Evolutionary conservation across 441 rosid genomes (phyloP).

Genomic region (Metrosideros polymorpha): DNA sequence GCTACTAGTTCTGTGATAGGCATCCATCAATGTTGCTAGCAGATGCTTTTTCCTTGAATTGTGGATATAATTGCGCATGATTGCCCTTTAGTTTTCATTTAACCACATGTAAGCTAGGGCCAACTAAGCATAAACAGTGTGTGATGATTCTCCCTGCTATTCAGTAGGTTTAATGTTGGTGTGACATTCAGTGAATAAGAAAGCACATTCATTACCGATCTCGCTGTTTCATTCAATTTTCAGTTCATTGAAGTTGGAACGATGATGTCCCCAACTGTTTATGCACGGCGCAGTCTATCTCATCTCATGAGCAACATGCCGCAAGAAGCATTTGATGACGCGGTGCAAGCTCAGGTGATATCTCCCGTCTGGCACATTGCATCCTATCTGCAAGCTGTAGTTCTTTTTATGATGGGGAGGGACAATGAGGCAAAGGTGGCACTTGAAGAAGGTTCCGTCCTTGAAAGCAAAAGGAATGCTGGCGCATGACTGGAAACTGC

Average conservation of each 20-base stretch:
- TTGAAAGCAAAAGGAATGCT: slow-evolving; percentile 43
- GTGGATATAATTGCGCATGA: background rate
- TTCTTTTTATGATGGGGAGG: slow-evolving; percentile 54
- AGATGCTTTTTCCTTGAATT: background rate
- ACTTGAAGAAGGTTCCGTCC: slow-evolving; percentile 58
- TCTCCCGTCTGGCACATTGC: slow-evolving; percentile 81
- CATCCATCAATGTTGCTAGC: background rate
- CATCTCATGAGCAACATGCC: slow-evolving; percentile 62
- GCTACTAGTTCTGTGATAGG: background rate
- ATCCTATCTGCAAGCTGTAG: slow-evolving; percentile 61
- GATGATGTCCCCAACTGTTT: slow-evolving; percentile 69
- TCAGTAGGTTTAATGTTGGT: background rate
- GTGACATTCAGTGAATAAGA: background rate
- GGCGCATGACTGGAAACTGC: slow-evolving; percentile 7
- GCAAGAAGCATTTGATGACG: slow-evolving; percentile 64
- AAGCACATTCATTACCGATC: background rate
- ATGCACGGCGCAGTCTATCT: slow-evolving; percentile 66
- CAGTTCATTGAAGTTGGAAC: slow-evolving; percentile 80
- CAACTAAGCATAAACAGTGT: background rate
- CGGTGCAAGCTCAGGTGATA: slow-evolving; percentile 63
- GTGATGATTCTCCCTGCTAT: background rate
- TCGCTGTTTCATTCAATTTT: slow-evolving; percentile 4
- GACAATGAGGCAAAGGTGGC: slow-evolving; percentile 70
- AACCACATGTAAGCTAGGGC: background rate
- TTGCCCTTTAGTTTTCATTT: background rate